These are phyloP conservation scores for Pseudogymnoascus verrucosus DNA, from an alignment of 2,329 filamentous ascomycete species.

Conservation along the genomic window DNA sequence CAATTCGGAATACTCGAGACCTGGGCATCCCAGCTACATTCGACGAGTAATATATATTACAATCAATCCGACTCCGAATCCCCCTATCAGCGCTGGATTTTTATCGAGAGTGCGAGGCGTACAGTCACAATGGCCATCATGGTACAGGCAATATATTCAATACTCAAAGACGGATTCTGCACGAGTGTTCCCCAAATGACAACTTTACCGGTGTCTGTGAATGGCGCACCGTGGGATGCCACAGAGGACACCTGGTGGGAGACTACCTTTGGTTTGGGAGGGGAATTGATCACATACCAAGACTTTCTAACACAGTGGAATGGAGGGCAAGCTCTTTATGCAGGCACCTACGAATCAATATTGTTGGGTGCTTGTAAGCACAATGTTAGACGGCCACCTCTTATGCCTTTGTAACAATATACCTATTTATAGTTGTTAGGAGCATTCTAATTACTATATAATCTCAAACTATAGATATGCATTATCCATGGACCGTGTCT, in stretches of 20 bases:
- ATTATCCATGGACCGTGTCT: too few species aligned
- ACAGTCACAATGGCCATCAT: conserved; percentile 19
- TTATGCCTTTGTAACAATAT: not conserved
- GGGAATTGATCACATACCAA: conserved; percentile 10
- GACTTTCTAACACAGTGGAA: conserved; percentile 13
- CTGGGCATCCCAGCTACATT: conserved; percentile 21
- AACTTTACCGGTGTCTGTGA: conserved; percentile 13
- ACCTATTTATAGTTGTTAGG: not conserved
- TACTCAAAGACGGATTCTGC: conserved; percentile 14
- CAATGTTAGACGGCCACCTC: not conserved
- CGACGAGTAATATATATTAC: conserved; percentile 6
- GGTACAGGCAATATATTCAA: conserved; percentile 14
- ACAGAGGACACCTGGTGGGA: not conserved
- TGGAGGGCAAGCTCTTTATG: not conserved
- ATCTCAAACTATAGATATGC: not conserved
- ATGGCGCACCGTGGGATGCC: conserved; percentile 12
- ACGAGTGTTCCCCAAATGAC: conserved; percentile 12
- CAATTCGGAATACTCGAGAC: conserved; percentile 19
- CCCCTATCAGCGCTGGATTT: conserved; percentile 23
- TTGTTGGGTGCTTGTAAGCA: not conserved
- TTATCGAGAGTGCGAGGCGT: conserved; percentile 29
- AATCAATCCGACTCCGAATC: not conserved
- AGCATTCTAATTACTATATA: not conserved
- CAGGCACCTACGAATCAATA: not conserved
- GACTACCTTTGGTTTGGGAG: not conserved